A percentile compares a stretch with the other conserved stretches of the same genome.
Evolutionary conservation across 257 asterid species (phyloP).

Genomic region (Solanum dulcamara): DNA sequence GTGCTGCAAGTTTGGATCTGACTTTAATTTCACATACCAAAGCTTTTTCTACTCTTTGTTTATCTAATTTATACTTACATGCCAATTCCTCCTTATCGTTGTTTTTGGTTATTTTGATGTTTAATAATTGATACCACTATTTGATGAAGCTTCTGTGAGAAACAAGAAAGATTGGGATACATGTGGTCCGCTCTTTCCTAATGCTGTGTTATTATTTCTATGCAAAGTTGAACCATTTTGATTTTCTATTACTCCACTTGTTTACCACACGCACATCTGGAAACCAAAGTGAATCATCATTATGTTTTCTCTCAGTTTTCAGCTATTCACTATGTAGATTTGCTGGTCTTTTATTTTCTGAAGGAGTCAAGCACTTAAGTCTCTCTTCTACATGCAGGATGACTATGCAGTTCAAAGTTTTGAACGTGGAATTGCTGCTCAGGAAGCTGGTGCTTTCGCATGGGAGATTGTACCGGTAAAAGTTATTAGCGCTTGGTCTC

Average conservation of each 20-base stretch:
- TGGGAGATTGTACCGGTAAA: constrained; percentile 94
- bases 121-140: not conserved
- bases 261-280: not conserved
- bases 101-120: not conserved
- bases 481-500: constrained; percentile 7
- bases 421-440: constrained; percentile 98
- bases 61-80: not conserved
- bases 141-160: not conserved
- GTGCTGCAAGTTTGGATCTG: not conserved
- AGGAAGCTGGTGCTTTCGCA: constrained; percentile 62
- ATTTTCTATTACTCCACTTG: not conserved
- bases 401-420: constrained; percentile 86
- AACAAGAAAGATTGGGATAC: not conserved
- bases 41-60: not conserved
- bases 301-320: not conserved
- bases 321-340: not conserved
- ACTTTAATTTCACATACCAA: not conserved
- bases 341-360: not conserved
- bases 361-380: not conserved
- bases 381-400: constrained; percentile 36
- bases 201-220: not conserved
- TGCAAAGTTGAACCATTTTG: not conserved
- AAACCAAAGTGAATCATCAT: not conserved
- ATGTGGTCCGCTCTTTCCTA: not conserved
- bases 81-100: not conserved